phyloP scores from a whole-genome alignment of 1,284 basidiomycete species.

The Ganoderma meredithae region DNA sequence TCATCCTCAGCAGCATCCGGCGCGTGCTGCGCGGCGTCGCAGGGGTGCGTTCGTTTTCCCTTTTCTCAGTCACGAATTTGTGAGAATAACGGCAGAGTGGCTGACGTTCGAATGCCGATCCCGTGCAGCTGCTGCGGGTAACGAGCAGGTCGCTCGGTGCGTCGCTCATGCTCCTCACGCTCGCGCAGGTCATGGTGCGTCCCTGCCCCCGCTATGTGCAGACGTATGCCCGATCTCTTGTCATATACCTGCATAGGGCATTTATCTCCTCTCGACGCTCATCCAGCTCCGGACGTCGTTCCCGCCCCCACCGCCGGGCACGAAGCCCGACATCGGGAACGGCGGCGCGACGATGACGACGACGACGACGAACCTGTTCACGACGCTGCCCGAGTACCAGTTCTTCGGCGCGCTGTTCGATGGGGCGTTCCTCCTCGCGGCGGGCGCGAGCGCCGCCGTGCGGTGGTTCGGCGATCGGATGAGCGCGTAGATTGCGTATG shows the following conservation, averaged over 20 bases:
- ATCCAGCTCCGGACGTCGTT: constrained; percentile 81
- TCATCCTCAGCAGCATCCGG: constrained; percentile 75
- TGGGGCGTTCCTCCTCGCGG: constrained; percentile 68
- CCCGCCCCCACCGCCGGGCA: constrained; percentile 55
- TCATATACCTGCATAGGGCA: constrained; percentile 57
- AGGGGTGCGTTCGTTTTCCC: constrained; percentile 49
- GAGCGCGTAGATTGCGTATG: neutral
- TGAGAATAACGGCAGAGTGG: neutral
- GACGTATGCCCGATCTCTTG: no score
- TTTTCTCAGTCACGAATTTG: constrained; percentile 6
- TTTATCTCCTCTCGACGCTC: constrained; percentile 79
- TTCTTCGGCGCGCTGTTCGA: constrained; percentile 80
- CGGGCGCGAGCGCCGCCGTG: constrained; percentile 50
- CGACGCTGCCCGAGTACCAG: constrained; percentile 75
- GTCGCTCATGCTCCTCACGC: constrained; percentile 73
- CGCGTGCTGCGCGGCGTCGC: constrained; percentile 72
- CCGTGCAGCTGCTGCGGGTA: constrained; percentile 60
- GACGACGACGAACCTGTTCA: constrained; percentile 64
- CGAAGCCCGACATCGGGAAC: constrained; percentile 24
- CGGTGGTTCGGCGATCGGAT: constrained; percentile 55
- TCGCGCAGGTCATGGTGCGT: constrained; percentile 81
- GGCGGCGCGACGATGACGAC: neutral
- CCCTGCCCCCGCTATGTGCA: neutral
- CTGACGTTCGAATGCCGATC: neutral
- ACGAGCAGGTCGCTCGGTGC: constrained; percentile 73